These are phyloP conservation scores for Globisporangium radiosum DNA, from an alignment of 352 stramenopile genomes.

Conservation along the genomic window DNA sequence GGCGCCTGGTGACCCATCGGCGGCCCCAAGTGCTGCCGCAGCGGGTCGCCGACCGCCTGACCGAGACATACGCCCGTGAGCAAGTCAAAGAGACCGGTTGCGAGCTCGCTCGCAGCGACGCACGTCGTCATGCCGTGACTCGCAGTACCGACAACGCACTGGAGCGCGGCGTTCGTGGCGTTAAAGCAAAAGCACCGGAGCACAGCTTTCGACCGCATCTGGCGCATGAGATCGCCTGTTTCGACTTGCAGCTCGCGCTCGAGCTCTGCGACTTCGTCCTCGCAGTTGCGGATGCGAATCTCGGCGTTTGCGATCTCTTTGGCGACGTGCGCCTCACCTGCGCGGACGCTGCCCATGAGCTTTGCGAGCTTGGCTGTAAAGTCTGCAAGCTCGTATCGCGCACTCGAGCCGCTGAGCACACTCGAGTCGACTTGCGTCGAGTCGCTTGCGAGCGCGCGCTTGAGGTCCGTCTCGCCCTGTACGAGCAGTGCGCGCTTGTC, in stretches of 20 bases:
- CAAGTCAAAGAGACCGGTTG: constrained; percentile 54
- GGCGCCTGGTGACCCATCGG: constrained; percentile 55
- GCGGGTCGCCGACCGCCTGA: constrained; percentile 52
- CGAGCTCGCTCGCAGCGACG: constrained; percentile 40
- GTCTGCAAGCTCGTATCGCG: constrained; percentile 64
- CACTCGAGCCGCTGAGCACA: constrained; percentile 46
- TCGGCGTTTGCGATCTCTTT: constrained; percentile 58
- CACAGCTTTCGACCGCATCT: constrained; percentile 49
- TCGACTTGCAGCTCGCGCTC: constrained; percentile 62
- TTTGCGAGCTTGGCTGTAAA: constrained; percentile 75
- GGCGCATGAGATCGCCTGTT: constrained; percentile 68
- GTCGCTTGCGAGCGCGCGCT: constrained; percentile 56
- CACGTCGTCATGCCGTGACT: constrained; percentile 63
- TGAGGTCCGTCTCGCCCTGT: constrained; percentile 62
- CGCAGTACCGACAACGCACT: constrained; percentile 64
- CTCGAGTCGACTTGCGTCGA: constrained; percentile 58
- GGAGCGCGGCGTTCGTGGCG: constrained; percentile 56
- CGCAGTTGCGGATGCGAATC: constrained; percentile 56
- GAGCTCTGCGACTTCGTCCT: constrained; percentile 62
- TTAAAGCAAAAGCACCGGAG: constrained; percentile 76
- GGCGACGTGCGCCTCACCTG: constrained; percentile 42
- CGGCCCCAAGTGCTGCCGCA: constrained; percentile 56
- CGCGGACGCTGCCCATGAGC: constrained; percentile 56
- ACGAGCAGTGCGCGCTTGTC: constrained; percentile 51
- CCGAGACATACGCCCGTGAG: constrained; percentile 56